Evolutionary conservation across 495 filamentous ascomycete genomes (phyloP), one percentile per base, ranked within the genome.

Genomic region (Penicillium pancosmium): DNA sequence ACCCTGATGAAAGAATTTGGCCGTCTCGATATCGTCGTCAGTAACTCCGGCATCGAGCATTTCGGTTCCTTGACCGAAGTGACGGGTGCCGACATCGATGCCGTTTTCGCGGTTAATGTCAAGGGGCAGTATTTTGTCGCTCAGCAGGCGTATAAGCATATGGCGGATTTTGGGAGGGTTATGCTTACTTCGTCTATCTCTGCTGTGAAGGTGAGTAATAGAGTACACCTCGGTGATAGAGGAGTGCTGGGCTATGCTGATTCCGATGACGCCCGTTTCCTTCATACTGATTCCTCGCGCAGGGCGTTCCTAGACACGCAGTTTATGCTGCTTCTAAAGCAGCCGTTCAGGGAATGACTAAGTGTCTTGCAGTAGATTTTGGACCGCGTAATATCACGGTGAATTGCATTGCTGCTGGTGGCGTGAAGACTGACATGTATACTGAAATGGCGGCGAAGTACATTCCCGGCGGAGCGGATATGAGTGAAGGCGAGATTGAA

Each of bases 71-170:
- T 81, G 55, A 41, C 73, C 41, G 74, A 81, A 50, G 79, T 82
- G 15, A 76, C 69, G n/a, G 72, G 78, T 34, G 79, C 78, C 56
- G 78, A 82, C 59, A 83, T 79, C 54, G 82, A 84, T 69, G 72
- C 73, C 23, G 77, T 84, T 60, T 82, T 83, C 62, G 72, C 56
- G 52, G 76, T 82, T 63, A 85, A 85, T 72, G 79, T 81, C 34
- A 81, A 80, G 52, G 82, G 79, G 33, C 82, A 84, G 67, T 84
- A 82, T 66, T 81, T 85, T 77, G 86, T 91, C 48, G 87, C 85
- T 53, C 84, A 86, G 68, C 81, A 88, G 73, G 87, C 82, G 7
- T 86, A 85, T 70, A 82, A 82, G 73, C 77, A 88, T 70, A 76
- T 86, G 68, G 61, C 75, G 59, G 76, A 83, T 43, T 55, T 50